Percentiles rank a stretch among this genome's conserved stretches.
phyloP scores from a whole-genome alignment of 495 filamentous ascomycete genomes.

The Penicillium macrosclerotiorum region DNA sequence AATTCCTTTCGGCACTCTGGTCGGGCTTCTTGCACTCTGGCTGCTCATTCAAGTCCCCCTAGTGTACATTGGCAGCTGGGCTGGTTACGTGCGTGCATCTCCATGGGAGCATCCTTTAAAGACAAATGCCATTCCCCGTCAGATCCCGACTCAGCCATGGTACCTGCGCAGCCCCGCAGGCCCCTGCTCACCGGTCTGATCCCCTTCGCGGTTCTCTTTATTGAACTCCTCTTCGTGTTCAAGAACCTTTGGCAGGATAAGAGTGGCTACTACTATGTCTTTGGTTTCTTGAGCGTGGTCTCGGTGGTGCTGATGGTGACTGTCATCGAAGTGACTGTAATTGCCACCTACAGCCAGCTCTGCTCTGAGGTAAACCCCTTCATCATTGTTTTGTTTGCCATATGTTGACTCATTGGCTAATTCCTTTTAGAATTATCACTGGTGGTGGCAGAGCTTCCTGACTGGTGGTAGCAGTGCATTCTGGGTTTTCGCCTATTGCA shows the following conservation, averaged over 20 bases:
- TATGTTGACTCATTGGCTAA: slow-evolving; percentile 8
- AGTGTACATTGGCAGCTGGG: slow-evolving; percentile 82
- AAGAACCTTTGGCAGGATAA: slow-evolving; percentile 91
- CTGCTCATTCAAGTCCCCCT: slow-evolving; percentile 86
- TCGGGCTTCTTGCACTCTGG: slow-evolving; percentile 79
- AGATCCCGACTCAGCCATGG: slow-evolving; percentile 79
- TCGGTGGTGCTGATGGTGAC: slow-evolving; percentile 72
- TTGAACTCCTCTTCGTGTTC: slow-evolving; percentile 91
- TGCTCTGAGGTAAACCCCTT: slow-evolving; percentile 62
- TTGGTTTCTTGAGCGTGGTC: slow-evolving; percentile 83
- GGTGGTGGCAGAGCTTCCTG: slow-evolving; percentile 94
- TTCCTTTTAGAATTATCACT: slow-evolving; percentile 73
- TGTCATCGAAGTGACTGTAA: slow-evolving; percentile 85
- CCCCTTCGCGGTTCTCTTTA: slow-evolving; percentile 91
- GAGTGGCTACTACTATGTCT: slow-evolving; percentile 92
- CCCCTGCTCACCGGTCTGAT: slow-evolving; percentile 73
- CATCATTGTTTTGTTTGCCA: not conserved
- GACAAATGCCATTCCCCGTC: slow-evolving; percentile 68
- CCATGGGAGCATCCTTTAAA: slow-evolving; percentile 89
- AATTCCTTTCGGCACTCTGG: slow-evolving; percentile 80
- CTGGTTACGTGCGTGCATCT: slow-evolving; percentile 63
- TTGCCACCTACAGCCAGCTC: slow-evolving; percentile 82
- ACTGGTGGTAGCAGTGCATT: slow-evolving; percentile 75
- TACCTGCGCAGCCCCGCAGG: slow-evolving; percentile 63
- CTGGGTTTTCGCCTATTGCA: slow-evolving; percentile 85